phyloP scores from a whole-genome alignment of 352 stramenopile genomes.

The Phytopythium oedochilum region DNA sequence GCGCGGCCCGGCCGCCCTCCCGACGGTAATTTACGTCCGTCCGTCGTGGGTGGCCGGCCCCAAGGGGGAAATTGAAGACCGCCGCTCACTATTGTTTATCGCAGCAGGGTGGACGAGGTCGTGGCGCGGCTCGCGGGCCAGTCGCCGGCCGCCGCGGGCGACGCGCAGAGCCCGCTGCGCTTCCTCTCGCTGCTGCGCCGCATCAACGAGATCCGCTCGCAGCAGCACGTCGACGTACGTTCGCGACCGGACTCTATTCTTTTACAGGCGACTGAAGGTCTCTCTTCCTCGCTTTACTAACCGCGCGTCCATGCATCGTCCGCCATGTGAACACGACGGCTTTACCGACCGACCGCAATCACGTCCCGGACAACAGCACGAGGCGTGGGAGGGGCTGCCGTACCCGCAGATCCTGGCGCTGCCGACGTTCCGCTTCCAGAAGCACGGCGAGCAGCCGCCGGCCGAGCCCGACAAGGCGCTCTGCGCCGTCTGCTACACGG shows the following conservation, averaged over 20 bases:
- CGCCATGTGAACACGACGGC: too few species aligned
- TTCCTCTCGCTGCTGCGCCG: conserved; percentile 74
- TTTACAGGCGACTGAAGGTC: too few species aligned
- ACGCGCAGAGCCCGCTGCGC: conserved; percentile 52
- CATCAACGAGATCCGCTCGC: conserved; percentile 81
- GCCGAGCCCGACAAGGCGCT: conserved; percentile 59
- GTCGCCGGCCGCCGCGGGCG: conserved; percentile 20
- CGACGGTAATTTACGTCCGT: not conserved
- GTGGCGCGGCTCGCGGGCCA: conserved; percentile 21
- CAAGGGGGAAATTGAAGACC: not conserved
- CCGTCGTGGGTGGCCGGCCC: not conserved
- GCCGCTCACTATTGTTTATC: not conserved
- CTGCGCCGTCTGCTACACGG: conserved; percentile 82
- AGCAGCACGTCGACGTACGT: conserved; percentile 69
- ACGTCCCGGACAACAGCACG: conserved; percentile 17
- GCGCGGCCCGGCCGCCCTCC: conserved; percentile 4
- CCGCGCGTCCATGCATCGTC: too few species aligned
- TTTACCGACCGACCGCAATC: not conserved
- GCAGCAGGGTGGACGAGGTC: conserved; percentile 17
- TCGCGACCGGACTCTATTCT: too few species aligned
- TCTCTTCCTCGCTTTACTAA: too few species aligned
- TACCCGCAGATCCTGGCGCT: conserved; percentile 81
- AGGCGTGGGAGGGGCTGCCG: conserved; percentile 68
- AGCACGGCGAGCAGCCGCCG: conserved; percentile 20
- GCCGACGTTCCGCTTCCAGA: conserved; percentile 72